A percentile compares a stretch with the other conserved stretches of the same genome.
phyloP scores from a whole-genome alignment of 73 alveolate species.

The Symbiodinium natans region DNA sequence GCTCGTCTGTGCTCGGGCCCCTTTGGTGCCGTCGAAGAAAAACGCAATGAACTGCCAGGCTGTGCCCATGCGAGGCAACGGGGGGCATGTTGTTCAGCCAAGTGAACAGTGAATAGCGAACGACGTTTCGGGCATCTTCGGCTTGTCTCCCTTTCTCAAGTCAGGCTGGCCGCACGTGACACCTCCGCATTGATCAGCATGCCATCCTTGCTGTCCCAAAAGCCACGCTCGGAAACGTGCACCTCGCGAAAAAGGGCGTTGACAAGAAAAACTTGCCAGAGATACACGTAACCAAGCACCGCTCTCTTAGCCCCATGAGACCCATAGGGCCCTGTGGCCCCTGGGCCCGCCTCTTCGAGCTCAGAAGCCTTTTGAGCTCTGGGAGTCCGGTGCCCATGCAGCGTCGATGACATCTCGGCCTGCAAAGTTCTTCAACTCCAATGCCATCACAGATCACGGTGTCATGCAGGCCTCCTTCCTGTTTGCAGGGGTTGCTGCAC shows the following conservation, averaged over 20 bases:
- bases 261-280: background rate
- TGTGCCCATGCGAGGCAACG: no score
- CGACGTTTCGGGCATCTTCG: no score
- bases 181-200: slow-evolving; percentile 60
- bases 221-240: slow-evolving; percentile 46
- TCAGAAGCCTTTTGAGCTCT: slow-evolving; percentile 19
- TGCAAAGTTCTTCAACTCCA: background rate
- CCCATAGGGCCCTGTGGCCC: no score
- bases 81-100: no score
- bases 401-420: slow-evolving; percentile 74
- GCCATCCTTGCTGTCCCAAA: slow-evolving; percentile 67
- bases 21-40: no score
- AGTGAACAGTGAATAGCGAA: no score
- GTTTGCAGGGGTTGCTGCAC: background rate
- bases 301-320: background rate
- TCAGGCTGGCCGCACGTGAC: slow-evolving; percentile 27
- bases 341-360: slow-evolving; percentile 64
- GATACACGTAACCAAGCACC: background rate
- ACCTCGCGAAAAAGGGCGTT: background rate
- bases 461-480: background rate
- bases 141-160: no score
- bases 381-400: background rate
- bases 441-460: background rate
- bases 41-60: no score
- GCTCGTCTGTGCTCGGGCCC: no score